Base-by-base conservation (phyloP, 345 rosid species). In the Capsella bursapastoris region DNA sequence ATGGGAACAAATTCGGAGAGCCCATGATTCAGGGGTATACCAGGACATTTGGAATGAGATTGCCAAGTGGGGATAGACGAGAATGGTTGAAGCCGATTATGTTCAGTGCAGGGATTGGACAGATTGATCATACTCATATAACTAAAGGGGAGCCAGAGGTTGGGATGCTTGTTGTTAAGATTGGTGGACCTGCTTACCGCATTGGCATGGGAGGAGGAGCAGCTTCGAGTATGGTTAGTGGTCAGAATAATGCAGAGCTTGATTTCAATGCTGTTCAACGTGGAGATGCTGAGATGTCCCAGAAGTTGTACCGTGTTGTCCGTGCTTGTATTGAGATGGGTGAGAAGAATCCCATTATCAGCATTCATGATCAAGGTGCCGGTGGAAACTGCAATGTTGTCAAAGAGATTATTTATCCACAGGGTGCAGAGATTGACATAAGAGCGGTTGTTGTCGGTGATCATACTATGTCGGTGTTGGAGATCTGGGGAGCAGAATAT, bases 181-280 rank as follows among this genome's bases (percentile, higher is more conserved):
- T 94, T 81, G 98, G 97, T 71, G 98, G 98, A 43, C 97, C 98
- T 70, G 98, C 97, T 34, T 94, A 94, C 78, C 90, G 92, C 16
- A 94, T 94, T 73, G 97, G 97, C 45, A 94, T 91, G 97, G 97
- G 97, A 66, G 97, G 98, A 57, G 97, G 97, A 14, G 98, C 97
- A 11, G 97, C 97, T n/a, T 91, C 97, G 1, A 94, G 97, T 84
- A 94, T 88, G 98, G 98, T 88, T 38, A 91, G 98, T 84, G 96
- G 97, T n/a, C 96, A 88, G 84, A 91, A 91, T 48, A 93, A 88
- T 78, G 97, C 96, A 8, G 96, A 90, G 72, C 98, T 94, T 75
- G 97, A 94, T 81, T 94, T 94, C 80, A 94, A 94, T 70, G 98
- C 98, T 56, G 97, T 94, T 75, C 98, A 91, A 47, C 95, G 90